Evolutionary conservation across 2,329 filamentous ascomycete species (phyloP).

Genomic region (Pseudogymnoascus sp.): DNA sequence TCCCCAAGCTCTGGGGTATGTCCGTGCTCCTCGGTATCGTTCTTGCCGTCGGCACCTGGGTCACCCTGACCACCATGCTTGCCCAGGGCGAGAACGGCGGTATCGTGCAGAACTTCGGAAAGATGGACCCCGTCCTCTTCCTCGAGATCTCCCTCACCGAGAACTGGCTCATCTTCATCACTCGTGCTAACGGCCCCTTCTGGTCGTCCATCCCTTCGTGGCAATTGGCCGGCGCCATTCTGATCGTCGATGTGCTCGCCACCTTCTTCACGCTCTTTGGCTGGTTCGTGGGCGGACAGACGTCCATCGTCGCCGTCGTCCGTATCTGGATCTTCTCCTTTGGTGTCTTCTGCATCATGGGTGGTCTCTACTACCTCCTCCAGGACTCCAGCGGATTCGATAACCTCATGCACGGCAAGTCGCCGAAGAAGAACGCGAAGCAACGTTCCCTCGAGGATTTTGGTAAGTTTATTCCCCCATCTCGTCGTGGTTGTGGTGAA

Average conservation of each 20-base stretch:
- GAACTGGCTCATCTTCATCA: conserved; percentile 97
- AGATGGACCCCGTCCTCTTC: conserved; percentile 74
- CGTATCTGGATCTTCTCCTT: conserved; percentile 89
- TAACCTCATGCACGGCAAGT: conserved; percentile 89
- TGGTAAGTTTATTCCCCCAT: conserved; percentile 47
- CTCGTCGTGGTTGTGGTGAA: background rate
- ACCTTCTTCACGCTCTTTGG: conserved; percentile 82
- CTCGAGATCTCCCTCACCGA: conserved; percentile 83
- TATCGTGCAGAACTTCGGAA: conserved; percentile 84
- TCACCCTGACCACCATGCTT: conserved; percentile 79
- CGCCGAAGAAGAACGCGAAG: conserved; percentile 70
- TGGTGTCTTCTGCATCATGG: conserved; percentile 79
- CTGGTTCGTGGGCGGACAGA: conserved; percentile 63
- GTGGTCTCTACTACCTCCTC: conserved; percentile 66
- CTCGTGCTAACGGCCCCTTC: conserved; percentile 84
- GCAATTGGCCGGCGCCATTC: conserved; percentile 70
- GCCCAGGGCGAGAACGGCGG: conserved; percentile 59
- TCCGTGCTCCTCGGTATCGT: conserved; percentile 74
- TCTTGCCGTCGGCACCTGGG: conserved; percentile 77
- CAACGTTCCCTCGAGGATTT: conserved; percentile 84
- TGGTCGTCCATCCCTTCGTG: conserved; percentile 85
- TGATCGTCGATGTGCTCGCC: conserved; percentile 73
- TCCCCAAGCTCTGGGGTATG: conserved; percentile 90
- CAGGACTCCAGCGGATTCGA: conserved; percentile 76
- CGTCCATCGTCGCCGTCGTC: conserved; percentile 74